phyloP scores from a whole-genome alignment of 495 filamentous ascomycete species.

The Penicillium psychrofluorescens region DNA sequence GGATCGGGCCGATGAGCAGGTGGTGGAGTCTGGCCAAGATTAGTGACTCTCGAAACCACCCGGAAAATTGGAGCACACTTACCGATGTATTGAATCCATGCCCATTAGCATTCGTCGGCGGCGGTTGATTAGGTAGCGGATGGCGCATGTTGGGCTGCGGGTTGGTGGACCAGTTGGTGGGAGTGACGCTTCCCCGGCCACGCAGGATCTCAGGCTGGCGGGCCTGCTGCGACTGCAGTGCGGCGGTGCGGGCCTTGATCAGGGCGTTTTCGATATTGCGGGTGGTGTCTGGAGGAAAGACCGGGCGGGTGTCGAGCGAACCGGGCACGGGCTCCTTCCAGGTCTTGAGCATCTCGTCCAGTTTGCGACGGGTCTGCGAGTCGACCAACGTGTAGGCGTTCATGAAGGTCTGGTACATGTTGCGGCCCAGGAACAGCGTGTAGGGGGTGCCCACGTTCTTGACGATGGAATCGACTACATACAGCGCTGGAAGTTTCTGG shows the following conservation, averaged over 20 bases:
- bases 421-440: conserved; percentile 84
- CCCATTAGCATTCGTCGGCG: conserved; percentile 22
- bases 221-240: conserved; percentile 62
- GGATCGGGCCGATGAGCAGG: conserved; percentile 19
- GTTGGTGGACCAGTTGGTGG: conserved; percentile 54
- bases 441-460: conserved; percentile 99
- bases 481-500: conserved; percentile 89
- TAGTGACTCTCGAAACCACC: not conserved
- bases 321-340: conserved; percentile 97
- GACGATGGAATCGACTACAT: conserved; percentile 94
- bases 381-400: conserved; percentile 88
- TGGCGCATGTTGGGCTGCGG: conserved; percentile 53
- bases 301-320: conserved; percentile 77
- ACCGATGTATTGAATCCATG: conserved; percentile 28
- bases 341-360: conserved; percentile 96
- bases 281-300: conserved; percentile 79
- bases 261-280: conserved; percentile 88
- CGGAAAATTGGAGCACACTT: conserved; percentile 5
- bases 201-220: conserved; percentile 59
- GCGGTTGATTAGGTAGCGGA: conserved; percentile 21
- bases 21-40: conserved; percentile 27
- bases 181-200: conserved; percentile 43
- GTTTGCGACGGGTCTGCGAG: conserved; percentile 66
- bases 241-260: conserved; percentile 75
- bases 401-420: conserved; percentile 93